Evolutionary conservation across 306 rosid species (phyloP).

Genomic region (Lathyrus aphaca): DNA sequence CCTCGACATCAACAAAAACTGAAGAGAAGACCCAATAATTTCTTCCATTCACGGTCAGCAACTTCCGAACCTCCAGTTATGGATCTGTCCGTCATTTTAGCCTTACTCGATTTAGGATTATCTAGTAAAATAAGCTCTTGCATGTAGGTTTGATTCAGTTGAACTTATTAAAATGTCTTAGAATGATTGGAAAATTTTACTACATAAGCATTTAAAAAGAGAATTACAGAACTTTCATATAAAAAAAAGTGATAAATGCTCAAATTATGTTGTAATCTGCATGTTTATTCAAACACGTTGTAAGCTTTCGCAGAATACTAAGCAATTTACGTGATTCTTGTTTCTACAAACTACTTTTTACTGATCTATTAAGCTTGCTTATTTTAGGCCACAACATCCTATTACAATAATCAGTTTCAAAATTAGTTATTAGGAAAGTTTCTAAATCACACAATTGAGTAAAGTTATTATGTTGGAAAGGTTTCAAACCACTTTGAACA

Average conservation of each 20-base stretch:
- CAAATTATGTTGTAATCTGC: neutral
- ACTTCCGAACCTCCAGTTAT: conserved; percentile 29
- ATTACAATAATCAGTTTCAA: neutral
- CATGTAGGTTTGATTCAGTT: neutral
- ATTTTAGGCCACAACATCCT: neutral
- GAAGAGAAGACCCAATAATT: conserved; percentile 52
- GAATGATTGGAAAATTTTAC: neutral
- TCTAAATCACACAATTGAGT: neutral
- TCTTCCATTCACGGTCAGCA: conserved; percentile 31
- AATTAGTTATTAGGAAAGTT: neutral
- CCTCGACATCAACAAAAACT: conserved; percentile 54
- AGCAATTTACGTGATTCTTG: neutral
- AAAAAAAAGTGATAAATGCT: conserved; percentile 1
- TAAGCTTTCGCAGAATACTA: conserved; percentile 1
- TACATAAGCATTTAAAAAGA: neutral
- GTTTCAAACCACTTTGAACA: no score
- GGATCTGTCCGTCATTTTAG: conserved; percentile 25
- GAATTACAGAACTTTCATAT: neutral
- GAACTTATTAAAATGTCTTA: neutral
- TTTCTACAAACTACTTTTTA: neutral
- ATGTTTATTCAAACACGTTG: neutral
- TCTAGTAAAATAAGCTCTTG: conserved; percentile 5
- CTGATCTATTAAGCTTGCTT: neutral
- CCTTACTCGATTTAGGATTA: neutral
- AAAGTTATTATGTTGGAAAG: neutral